Percentiles rank a stretch among this genome's conserved stretches.
phyloP scores from a whole-genome alignment of 2,329 filamentous ascomycete species.

The Hortaea werneckii region DNA sequence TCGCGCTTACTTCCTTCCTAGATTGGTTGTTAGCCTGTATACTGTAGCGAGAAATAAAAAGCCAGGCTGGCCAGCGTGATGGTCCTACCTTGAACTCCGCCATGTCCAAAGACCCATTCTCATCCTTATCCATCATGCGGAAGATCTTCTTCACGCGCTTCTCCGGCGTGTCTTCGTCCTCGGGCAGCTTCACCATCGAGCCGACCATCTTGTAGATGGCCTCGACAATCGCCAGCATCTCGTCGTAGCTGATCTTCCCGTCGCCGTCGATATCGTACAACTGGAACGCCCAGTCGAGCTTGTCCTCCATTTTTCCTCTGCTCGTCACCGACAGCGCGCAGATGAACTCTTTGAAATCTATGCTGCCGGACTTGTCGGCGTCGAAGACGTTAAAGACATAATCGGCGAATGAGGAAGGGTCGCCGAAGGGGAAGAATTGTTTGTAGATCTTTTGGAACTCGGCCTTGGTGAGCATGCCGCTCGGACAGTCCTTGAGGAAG shows the following conservation, averaged over 20 bases:
- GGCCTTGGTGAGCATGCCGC: slow-evolving; percentile 91
- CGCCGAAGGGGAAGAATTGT: slow-evolving; percentile 98
- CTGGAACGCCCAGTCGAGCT: slow-evolving; percentile 98
- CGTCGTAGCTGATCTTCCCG: slow-evolving; percentile 96
- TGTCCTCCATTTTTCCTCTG: slow-evolving; percentile 98
- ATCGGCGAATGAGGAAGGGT: slow-evolving; percentile 93
- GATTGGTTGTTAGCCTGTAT: slow-evolving; percentile 7
- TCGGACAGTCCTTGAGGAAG: slow-evolving; percentile 96
- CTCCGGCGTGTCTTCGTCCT: slow-evolving; percentile 97
- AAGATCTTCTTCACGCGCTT: slow-evolving; percentile 98
- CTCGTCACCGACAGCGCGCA: slow-evolving; percentile 94
- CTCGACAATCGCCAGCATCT: slow-evolving; percentile 98
- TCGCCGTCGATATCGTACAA: slow-evolving; percentile 98
- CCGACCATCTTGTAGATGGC: slow-evolving; percentile 99
- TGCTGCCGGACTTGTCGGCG: slow-evolving; percentile 90
- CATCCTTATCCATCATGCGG: slow-evolving; percentile 99
- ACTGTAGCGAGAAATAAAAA: no score
- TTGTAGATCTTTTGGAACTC: slow-evolving; percentile 99
- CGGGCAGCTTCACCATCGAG: slow-evolving; percentile 96
- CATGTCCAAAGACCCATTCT: slow-evolving; percentile 94
- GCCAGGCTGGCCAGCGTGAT: no score
- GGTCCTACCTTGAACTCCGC: slow-evolving; percentile 99
- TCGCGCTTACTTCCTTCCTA: slow-evolving; percentile 91
- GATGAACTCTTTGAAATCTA: slow-evolving; percentile 99
- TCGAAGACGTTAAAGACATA: slow-evolving; percentile 99